A percentile compares a stretch with the other conserved stretches of the same genome.
phyloP scores from a whole-genome alignment of 2,329 filamentous ascomycete genomes.

The Diplodia seriata region DNA sequence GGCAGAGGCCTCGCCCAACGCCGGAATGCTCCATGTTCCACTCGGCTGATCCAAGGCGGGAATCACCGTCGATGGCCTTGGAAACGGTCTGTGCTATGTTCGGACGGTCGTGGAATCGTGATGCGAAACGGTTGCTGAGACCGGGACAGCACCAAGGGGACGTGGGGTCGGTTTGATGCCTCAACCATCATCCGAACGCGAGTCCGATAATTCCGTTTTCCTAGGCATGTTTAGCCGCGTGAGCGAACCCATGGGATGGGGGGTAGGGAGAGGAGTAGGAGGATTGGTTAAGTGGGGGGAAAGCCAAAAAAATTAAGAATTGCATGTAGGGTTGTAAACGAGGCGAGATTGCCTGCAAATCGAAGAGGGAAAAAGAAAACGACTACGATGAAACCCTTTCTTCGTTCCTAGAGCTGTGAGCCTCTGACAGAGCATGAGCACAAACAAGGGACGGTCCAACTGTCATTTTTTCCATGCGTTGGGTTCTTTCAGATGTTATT shows the following conservation, averaged over 20 bases:
- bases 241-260: background rate
- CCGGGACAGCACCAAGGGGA: constrained; percentile 7
- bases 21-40: background rate
- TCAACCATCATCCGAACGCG: background rate
- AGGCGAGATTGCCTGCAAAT: too few relatives aligned
- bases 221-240: background rate
- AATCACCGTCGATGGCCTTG: background rate
- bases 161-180: background rate
- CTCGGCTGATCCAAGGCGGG: background rate
- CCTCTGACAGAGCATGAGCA: background rate
- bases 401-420: background rate
- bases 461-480: background rate
- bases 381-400: background rate
- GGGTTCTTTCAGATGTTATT: background rate
- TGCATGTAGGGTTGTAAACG: background rate
- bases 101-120: background rate
- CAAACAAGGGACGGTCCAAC: background rate
- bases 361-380: too few relatives aligned
- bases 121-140: constrained; percentile 25
- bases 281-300: background rate
- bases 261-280: background rate
- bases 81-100: background rate
- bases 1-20: background rate
- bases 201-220: background rate
- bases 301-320: background rate